phyloP scores from a whole-genome alignment of 768 basidiomycete genomes.

The Lentinula guzmanii region DNA sequence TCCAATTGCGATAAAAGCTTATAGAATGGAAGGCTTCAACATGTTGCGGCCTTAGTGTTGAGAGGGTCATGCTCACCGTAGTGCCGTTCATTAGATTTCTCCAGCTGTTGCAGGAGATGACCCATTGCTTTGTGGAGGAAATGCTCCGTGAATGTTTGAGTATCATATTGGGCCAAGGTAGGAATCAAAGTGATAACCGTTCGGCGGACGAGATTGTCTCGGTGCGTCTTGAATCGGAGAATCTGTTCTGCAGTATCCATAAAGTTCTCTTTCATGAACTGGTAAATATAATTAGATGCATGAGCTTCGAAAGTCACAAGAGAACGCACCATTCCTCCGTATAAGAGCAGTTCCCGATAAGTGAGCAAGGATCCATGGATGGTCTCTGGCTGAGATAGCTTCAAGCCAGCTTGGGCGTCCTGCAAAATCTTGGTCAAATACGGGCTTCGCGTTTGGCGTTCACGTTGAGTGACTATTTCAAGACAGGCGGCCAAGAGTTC shows the following conservation, averaged over 20 bases:
- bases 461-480: conserved; percentile 75
- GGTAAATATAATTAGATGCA: not conserved
- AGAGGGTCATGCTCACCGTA: conserved; percentile 52
- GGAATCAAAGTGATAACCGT: conserved; percentile 97
- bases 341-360: conserved; percentile 83
- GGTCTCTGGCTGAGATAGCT: conserved; percentile 75
- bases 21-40: not conserved
- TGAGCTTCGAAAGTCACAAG: not conserved
- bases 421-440: conserved; percentile 80
- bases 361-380: conserved; percentile 92
- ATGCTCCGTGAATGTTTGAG: conserved; percentile 84
- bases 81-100: conserved; percentile 83
- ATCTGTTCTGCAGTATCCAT: conserved; percentile 86
- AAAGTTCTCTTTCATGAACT: conserved; percentile 90
- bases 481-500: conserved; percentile 91
- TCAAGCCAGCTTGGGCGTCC: conserved; percentile 81
- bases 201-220: conserved; percentile 83
- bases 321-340: conserved; percentile 83
- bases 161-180: conserved; percentile 90
- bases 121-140: conserved; percentile 94
- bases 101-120: conserved; percentile 80
- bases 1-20: conserved; percentile 95
- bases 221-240: conserved; percentile 79
- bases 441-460: conserved; percentile 57
- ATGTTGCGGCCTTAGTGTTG: not conserved